Percentiles rank a stretch among this genome's conserved stretches.
Evolutionary conservation across 345 rosid genomes (phyloP).

Genomic region (Lepidium sativum): DNA sequence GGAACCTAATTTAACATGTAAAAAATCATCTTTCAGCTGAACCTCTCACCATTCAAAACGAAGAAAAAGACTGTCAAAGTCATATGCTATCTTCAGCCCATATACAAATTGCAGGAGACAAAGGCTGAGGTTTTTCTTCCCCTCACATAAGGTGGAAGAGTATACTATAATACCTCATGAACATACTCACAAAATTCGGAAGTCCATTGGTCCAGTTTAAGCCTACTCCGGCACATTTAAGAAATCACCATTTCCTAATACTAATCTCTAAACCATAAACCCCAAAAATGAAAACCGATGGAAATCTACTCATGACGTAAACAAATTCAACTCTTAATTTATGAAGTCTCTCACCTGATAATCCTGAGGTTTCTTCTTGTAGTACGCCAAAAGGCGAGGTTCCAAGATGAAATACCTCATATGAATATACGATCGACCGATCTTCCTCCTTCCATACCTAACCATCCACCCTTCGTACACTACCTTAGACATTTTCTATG

Average conservation of each 20-base stretch:
- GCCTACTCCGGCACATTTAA: not conserved
- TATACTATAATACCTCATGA: not conserved
- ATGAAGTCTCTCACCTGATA: slow-evolving; percentile 48
- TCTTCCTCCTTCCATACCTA: slow-evolving; percentile 93
- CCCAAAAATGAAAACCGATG: not conserved
- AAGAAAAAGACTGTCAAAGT: not conserved
- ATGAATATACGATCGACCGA: slow-evolving; percentile 90
- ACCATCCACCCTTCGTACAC: slow-evolving; percentile 99
- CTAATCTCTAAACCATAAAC: not conserved
- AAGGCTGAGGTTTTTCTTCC: not conserved
- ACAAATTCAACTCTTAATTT: not conserved
- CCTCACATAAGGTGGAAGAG: not conserved
- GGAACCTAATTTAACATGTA: slow-evolving; percentile 54
- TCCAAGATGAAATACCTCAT: slow-evolving; percentile 94
- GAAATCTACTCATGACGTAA: not conserved
- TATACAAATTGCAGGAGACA: not conserved
- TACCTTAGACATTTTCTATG: slow-evolving; percentile 54
- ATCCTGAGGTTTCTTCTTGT: slow-evolving; percentile 91
- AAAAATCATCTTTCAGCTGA: not conserved
- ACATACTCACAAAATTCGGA: not conserved
- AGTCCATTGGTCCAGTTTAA: too few relatives aligned
- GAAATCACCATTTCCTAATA: not conserved
- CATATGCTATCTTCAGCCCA: not conserved
- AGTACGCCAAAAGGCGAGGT: slow-evolving; percentile 82
- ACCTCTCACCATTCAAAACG: not conserved